Conservation (phyloP, 805 yeast species). For the Starmerella vitae region DNA sequence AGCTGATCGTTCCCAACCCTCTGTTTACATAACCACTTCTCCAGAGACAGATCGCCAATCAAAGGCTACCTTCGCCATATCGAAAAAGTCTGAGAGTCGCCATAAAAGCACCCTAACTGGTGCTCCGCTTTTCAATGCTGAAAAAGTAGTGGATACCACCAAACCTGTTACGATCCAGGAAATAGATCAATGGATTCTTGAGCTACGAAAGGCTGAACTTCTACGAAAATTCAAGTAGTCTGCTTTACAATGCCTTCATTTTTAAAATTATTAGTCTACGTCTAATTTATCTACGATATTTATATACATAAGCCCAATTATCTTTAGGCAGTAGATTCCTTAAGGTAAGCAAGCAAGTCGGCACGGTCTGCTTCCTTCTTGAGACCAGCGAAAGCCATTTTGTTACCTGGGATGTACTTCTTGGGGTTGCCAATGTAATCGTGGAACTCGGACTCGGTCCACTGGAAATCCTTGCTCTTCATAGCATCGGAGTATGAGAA, state of each 20-base stretch:
- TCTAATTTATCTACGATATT: too few relatives aligned
- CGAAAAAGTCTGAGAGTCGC: too few relatives aligned
- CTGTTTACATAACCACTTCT: too few relatives aligned
- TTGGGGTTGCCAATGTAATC: constrained; percentile 98
- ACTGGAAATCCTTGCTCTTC: constrained; percentile 83
- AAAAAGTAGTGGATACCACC: too few relatives aligned
- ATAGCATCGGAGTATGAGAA: constrained; percentile 96
- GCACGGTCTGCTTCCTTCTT: constrained; percentile 98
- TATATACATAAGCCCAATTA: background rate
- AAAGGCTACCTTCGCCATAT: too few relatives aligned
- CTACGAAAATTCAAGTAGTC: background rate
- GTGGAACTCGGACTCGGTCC: constrained; percentile 79
- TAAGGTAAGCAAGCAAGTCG: constrained; percentile 82
- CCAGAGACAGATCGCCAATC: too few relatives aligned
- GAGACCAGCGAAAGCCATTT: constrained; percentile 99
- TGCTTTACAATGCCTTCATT: too few relatives aligned
- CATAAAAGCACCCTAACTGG: too few relatives aligned
- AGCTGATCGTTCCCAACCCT: too few relatives aligned
- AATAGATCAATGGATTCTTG: constrained; percentile 7
- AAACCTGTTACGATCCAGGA: constrained; percentile 6
- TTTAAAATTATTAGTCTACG: too few relatives aligned
- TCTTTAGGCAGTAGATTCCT: constrained; percentile 29
- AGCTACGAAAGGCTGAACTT: constrained; percentile 6
- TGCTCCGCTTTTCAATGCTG: too few relatives aligned
- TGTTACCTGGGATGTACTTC: constrained; percentile 99